Base-by-base conservation (phyloP, 2,329 filamentous ascomycete genomes). In the Alternaria angustiovoidea region DNA sequence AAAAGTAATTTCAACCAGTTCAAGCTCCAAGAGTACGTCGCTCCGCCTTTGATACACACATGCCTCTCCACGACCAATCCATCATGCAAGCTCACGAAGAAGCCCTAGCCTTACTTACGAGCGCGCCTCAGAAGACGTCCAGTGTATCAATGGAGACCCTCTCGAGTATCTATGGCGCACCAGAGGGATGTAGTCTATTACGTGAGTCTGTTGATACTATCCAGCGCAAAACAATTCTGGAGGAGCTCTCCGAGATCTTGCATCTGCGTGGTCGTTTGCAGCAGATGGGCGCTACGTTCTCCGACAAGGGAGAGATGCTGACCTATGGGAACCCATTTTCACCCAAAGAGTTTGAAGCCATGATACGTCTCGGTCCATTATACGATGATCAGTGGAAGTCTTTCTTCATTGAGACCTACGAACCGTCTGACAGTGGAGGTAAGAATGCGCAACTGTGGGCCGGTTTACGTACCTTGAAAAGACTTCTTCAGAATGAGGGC, bases 381-480 rank as follows among this genome's bases (percentile, higher is more conserved):
- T 67, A 67, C 28, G 57, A 64, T 11, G 46, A 56, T 8, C 55
- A 61, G 16, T 68, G 61, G 61, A 44, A 38, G 2, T 8, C 14
- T 8, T 58, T 58, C 32, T 66, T 66, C 22, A 24, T 30, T 11
- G 32, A 41, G 1, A 32, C 14, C 11, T 39, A 47, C 16, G 34
- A 22, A 11, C 30, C 44, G 16, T 2, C 11, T 5, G 5, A 22
- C 6, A 16, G 36, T 1, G 38, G 20, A 14, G 26, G 14, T 24
- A 9, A 22, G 2, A 18, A 41, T 34, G 22, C 7, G 2, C 30
- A 49, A 26, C 16, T 55, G 5, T 30, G 34, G 43, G 39, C 14
- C 3, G n/a, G 18, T 7, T 18, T 41, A 6, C 53, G 32, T 6
- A 55, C 53, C 2, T 24, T 55, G 8, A 55, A 48, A 1, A 55